A percentile compares a stretch with the other conserved stretches of the same genome.
phyloP scores from a whole-genome alignment of 1,284 basidiomycete genomes.

The Papiliotrema laurentii region DNA sequence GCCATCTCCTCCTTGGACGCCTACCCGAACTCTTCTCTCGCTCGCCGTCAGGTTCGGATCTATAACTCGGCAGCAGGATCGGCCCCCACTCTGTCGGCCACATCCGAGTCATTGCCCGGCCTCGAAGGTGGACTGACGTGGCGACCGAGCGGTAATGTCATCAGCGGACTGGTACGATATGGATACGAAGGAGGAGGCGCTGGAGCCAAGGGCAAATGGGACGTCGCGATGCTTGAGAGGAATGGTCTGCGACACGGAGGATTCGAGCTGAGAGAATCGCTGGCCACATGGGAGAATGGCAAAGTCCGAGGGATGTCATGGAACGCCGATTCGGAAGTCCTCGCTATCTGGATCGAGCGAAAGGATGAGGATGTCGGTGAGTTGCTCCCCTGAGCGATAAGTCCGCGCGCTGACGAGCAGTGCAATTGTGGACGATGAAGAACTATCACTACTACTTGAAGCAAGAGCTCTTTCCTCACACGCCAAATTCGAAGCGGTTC shows the following conservation, averaged over 20 bases:
- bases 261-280: conserved; percentile 63
- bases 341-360: conserved; percentile 77
- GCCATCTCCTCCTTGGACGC: conserved; percentile 68
- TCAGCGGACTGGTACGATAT: conserved; percentile 77
- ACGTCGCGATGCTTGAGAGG: conserved; percentile 90
- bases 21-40: conserved; percentile 15
- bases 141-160: conserved; percentile 83
- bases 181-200: conserved; percentile 63
- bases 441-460: conserved; percentile 99
- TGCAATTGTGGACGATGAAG: conserved; percentile 91
- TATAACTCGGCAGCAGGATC: conserved; percentile 56
- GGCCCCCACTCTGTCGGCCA: conserved; percentile 71
- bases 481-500: conserved; percentile 54
- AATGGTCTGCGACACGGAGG: conserved; percentile 92
- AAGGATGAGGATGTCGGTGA: conserved; percentile 63
- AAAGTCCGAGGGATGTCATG: conserved; percentile 72
- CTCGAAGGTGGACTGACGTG: conserved; percentile 78
- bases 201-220: conserved; percentile 61
- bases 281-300: conserved; percentile 39
- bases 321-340: conserved; percentile 82
- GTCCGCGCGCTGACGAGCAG: conserved; percentile 46
- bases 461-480: conserved; percentile 64
- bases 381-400: conserved; percentile 19
- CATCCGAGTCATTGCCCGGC: conserved; percentile 76
- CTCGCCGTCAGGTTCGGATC: conserved; percentile 63